Conservation (phyloP, 352 stramenopile genomes). For the Globisporangium middletonii region DNA sequence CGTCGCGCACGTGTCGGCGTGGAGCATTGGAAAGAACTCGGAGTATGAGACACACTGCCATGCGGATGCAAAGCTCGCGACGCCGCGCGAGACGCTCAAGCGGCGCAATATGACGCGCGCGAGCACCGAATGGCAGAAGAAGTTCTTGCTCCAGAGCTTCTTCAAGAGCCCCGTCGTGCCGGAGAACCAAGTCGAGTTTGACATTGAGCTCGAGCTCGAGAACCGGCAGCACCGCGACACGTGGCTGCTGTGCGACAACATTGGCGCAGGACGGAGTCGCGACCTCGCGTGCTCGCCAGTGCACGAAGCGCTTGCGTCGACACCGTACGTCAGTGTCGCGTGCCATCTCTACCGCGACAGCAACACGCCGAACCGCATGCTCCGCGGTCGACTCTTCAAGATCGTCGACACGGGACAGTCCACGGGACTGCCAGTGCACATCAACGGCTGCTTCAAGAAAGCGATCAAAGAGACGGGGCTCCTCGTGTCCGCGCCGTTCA, state of each 20-base stretch:
- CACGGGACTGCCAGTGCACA: slow-evolving; percentile 55
- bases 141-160: slow-evolving; percentile 71
- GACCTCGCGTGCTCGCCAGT: slow-evolving; percentile 55
- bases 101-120: slow-evolving; percentile 35
- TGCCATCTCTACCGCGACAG: slow-evolving; percentile 52
- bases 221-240: slow-evolving; percentile 40
- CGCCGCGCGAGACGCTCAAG: slow-evolving; percentile 32
- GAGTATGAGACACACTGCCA: slow-evolving; percentile 54
- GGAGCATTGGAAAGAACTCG: slow-evolving; percentile 60
- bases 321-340: slow-evolving; percentile 60
- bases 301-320: slow-evolving; percentile 57
- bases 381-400: slow-evolving; percentile 63
- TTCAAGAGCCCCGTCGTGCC: slow-evolving; percentile 57
- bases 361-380: slow-evolving; percentile 18
- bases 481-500: slow-evolving; percentile 13
- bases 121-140: slow-evolving; percentile 74
- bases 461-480: slow-evolving; percentile 39
- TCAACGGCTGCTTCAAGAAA: slow-evolving; percentile 79
- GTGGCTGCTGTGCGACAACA: slow-evolving; percentile 69
- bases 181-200: slow-evolving; percentile 64
- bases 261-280: slow-evolving; percentile 51
- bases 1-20: slow-evolving; percentile 50
- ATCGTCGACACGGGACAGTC: slow-evolving; percentile 40
- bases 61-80: slow-evolving; percentile 37
- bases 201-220: slow-evolving; percentile 53